A percentile compares a stretch with the other conserved stretches of the same genome.
phyloP scores from a whole-genome alignment of 495 filamentous ascomycete genomes.

The Xylaria curta region DNA sequence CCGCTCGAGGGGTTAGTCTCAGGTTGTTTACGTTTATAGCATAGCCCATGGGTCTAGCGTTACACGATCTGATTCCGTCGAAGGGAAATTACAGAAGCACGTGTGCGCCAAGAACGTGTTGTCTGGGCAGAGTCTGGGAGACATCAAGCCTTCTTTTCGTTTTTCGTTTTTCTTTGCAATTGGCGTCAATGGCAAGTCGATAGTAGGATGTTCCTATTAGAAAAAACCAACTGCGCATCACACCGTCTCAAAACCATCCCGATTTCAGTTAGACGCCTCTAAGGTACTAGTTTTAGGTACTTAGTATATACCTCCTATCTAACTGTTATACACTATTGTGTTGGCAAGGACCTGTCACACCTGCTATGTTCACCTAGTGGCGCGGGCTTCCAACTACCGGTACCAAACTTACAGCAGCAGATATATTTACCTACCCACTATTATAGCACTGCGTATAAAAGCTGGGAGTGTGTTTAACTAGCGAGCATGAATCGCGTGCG shows the following conservation, averaged over 20 bases:
- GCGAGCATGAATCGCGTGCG: no score
- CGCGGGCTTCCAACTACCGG: background rate
- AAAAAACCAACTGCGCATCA: background rate
- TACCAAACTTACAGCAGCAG: background rate
- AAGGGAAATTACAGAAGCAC: slow-evolving; percentile 11
- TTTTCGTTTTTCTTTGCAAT: background rate
- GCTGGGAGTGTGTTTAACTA: background rate
- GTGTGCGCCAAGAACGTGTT: slow-evolving; percentile 1
- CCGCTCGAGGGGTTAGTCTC: background rate
- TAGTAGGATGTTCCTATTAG: background rate
- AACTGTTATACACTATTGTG: background rate
- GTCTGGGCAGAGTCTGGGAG: background rate
- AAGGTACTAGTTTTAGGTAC: background rate
- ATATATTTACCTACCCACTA: background rate
- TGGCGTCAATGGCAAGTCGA: slow-evolving; percentile 5
- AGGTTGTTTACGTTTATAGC: background rate
- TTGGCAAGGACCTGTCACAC: background rate
- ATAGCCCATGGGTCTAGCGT: slow-evolving; percentile 4
- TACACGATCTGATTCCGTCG: background rate
- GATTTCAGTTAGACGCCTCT: background rate
- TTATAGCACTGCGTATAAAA: background rate
- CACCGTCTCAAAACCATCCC: background rate
- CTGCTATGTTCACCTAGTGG: background rate
- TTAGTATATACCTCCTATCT: no score
- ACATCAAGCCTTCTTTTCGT: background rate